These are phyloP conservation scores for Penicillium coprophilum DNA, from an alignment of 495 filamentous ascomycete species.

Conservation along the genomic window DNA sequence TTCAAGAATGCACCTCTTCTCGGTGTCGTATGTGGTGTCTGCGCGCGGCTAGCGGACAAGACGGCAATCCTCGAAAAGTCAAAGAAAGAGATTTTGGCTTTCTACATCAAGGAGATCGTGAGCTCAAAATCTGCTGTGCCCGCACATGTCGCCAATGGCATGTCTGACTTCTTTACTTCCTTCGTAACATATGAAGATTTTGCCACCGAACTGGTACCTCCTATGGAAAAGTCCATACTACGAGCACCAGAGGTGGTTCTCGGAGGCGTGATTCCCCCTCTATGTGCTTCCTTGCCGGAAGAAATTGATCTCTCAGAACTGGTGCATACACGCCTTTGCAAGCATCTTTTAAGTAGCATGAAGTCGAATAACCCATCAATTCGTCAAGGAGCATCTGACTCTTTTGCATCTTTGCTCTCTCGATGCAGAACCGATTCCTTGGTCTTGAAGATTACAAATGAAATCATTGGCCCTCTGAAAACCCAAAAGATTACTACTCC, in stretches of 20 bases:
- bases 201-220: slow-evolving; percentile 69
- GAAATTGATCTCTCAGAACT: slow-evolving; percentile 74
- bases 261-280: slow-evolving; percentile 66
- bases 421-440: slow-evolving; percentile 55
- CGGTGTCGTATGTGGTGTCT: slow-evolving; percentile 83
- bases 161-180: slow-evolving; percentile 78
- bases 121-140: slow-evolving; percentile 73
- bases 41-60: slow-evolving; percentile 60
- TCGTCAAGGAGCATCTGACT: slow-evolving; percentile 68
- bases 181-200: slow-evolving; percentile 79
- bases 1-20: slow-evolving; percentile 72
- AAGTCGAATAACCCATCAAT: slow-evolving; percentile 83
- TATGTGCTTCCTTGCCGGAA: slow-evolving; percentile 66
- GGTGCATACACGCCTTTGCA: slow-evolving; percentile 67
- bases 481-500: slow-evolving; percentile 73
- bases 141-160: slow-evolving; percentile 64
- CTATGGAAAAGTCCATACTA: slow-evolving; percentile 83
- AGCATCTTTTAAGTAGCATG: slow-evolving; percentile 80
- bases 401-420: slow-evolving; percentile 63
- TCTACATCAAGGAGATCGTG: slow-evolving; percentile 82
- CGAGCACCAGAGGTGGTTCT: slow-evolving; percentile 88
- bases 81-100: slow-evolving; percentile 71
- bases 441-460: slow-evolving; percentile 66
- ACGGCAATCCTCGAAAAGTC: slow-evolving; percentile 58
- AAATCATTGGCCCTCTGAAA: slow-evolving; percentile 76